Evolutionary conservation across 2,329 filamentous ascomycete genomes (phyloP).

Genomic region (Endoconidiophora laricicola): DNA sequence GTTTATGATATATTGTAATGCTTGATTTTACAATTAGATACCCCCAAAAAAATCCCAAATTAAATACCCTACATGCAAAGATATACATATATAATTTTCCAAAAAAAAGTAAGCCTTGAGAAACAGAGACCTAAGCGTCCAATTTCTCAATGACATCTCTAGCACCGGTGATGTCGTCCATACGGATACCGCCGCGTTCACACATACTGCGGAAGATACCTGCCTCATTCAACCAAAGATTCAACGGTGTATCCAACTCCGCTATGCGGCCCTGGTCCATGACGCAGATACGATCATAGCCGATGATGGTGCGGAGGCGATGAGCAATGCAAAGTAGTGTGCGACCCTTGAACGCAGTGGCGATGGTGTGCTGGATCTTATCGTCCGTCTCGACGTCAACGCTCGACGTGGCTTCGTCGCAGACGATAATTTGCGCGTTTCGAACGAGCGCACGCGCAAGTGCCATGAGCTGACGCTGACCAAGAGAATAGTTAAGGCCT

Average conservation of each 20-base stretch:
- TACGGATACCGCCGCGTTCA: constrained; percentile 61
- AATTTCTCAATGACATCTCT: constrained; percentile 20
- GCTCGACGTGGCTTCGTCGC: constrained; percentile 84
- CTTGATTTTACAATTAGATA: too few species aligned
- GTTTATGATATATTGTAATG: too few species aligned
- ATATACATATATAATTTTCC: background rate
- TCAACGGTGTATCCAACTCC: constrained; percentile 63
- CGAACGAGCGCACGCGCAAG: constrained; percentile 80
- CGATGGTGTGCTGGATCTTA: constrained; percentile 85
- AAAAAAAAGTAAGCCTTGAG: background rate
- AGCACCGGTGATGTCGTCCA: constrained; percentile 35
- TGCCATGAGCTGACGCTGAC: constrained; percentile 90
- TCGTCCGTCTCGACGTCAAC: constrained; percentile 95
- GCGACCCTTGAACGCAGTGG: constrained; percentile 66
- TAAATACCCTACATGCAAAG: too few species aligned
- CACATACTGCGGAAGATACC: constrained; percentile 86
- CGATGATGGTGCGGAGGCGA: constrained; percentile 76
- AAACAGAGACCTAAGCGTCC: background rate
- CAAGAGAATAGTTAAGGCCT: constrained; percentile 87
- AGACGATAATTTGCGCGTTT: constrained; percentile 79
- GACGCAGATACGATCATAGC: constrained; percentile 89
- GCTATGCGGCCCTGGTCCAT: constrained; percentile 84
- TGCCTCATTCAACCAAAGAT: constrained; percentile 48
- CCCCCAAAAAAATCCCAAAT: too few species aligned
- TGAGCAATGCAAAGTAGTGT: constrained; percentile 89